A percentile compares a stretch with the other conserved stretches of the same genome.
Evolutionary conservation across 345 rosid species (phyloP).

Genomic region (Lepidium aucheri): DNA sequence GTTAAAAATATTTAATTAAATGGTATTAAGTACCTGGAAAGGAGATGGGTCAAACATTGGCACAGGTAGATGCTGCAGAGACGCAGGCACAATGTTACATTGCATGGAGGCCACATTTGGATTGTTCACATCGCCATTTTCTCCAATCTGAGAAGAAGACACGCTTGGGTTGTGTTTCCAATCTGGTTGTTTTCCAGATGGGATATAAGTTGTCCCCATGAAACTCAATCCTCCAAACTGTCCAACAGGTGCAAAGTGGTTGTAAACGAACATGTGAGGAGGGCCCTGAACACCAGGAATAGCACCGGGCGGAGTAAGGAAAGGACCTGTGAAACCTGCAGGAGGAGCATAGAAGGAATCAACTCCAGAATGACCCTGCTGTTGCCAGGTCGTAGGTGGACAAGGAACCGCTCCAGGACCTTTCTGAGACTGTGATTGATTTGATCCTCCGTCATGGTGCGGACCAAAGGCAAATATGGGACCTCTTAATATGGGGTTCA

Average conservation of each 20-base stretch:
- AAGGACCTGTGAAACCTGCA: constrained; percentile 79
- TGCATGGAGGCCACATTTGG: constrained; percentile 51
- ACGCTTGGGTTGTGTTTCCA: constrained; percentile 71
- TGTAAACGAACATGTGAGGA: constrained; percentile 92
- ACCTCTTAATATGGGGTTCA: constrained; percentile 84
- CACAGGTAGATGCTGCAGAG: constrained; percentile 80
- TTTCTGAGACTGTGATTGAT: constrained; percentile 73
- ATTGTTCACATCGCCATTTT: constrained; percentile 58
- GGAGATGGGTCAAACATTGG: constrained; percentile 91
- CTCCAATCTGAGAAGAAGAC: constrained; percentile 48
- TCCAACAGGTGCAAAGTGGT: constrained; percentile 97
- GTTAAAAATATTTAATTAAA: neutral
- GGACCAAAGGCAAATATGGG: constrained; percentile 91
- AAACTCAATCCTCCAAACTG: constrained; percentile 97
- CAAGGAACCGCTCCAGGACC: constrained; percentile 49
- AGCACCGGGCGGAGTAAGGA: constrained; percentile 79
- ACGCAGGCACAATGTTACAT: constrained; percentile 56
- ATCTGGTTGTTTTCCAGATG: constrained; percentile 89
- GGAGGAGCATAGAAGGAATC: constrained; percentile 94
- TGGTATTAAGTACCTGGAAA: constrained; percentile 60
- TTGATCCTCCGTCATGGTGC: constrained; percentile 58
- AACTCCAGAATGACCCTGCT: constrained; percentile 70
- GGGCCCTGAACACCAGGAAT: constrained; percentile 89
- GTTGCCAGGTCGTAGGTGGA: constrained; percentile 74
- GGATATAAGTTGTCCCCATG: constrained; percentile 88